A percentile compares a stretch with the other conserved stretches of the same genome.
These are phyloP conservation scores for Pinus albicaulis DNA, from an alignment of 75 land plant species.

Conservation along the genomic window DNA sequence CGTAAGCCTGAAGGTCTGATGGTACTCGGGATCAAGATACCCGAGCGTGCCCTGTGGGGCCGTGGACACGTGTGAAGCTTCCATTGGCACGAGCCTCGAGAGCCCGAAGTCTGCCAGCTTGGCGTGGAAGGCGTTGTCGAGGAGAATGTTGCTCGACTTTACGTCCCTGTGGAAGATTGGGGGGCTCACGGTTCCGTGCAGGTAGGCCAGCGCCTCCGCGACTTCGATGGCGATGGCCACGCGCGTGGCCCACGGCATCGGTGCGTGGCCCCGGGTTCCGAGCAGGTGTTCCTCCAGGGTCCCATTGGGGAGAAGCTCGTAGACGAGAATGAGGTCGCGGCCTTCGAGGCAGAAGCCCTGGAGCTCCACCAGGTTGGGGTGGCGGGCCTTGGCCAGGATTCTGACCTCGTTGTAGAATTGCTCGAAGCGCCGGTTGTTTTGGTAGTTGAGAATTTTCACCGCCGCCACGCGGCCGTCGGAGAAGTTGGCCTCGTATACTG, in stretches of 20 bases:
- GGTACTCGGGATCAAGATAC: constrained; percentile 74
- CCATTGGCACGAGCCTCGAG: constrained; percentile 33
- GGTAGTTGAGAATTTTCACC: constrained; percentile 34
- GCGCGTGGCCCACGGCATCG: constrained; percentile 63
- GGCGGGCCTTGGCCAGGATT: constrained; percentile 26
- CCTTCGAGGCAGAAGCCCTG: constrained; percentile 18
- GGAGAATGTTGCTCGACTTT: constrained; percentile 80
- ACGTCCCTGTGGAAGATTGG: constrained; percentile 85
- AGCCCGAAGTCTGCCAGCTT: constrained; percentile 90
- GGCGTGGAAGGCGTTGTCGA: constrained; percentile 61
- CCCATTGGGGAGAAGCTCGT: constrained; percentile 1
- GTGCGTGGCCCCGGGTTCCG: neutral
- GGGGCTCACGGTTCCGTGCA: constrained; percentile 59
- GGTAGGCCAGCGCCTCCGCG: constrained; percentile 72
- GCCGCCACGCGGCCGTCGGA: constrained; percentile 27
- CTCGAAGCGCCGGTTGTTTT: constrained; percentile 14
- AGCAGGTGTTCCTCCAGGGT: neutral
- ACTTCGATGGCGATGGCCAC: constrained; percentile 62
- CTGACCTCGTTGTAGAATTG: constrained; percentile 35
- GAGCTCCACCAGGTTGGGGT: constrained; percentile 32
- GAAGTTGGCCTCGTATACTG: constrained; percentile 58
- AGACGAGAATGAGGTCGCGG: constrained; percentile 15
- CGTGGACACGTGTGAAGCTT: neutral
- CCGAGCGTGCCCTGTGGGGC: constrained; percentile 52
- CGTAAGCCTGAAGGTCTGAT: constrained; percentile 57